Base-by-base conservation (phyloP, 768 basidiomycete genomes). In the Tulasnella sp. region DNA sequence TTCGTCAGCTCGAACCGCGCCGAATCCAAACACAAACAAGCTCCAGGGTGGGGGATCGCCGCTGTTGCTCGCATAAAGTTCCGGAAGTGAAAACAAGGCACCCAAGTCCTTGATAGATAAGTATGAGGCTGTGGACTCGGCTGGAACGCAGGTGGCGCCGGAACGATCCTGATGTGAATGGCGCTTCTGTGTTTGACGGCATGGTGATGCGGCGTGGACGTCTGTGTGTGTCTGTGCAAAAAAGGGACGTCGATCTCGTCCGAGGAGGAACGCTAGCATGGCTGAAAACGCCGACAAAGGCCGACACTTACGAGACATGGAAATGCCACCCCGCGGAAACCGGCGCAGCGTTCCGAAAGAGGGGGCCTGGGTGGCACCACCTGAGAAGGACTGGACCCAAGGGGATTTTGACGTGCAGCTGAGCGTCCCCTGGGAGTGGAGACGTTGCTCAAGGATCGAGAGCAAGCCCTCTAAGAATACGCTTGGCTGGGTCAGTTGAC, bases 101-200 rank as follows among this genome's bases (percentile, higher is more conserved):
- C 61, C 6, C 61, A 29, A 67, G 29, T 67, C 61, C 61, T 67
- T 67, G 61, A 67, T 67, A 29, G 61, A 67, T 67, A 67, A 13
- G n/a, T 57, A 57, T 26, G 55, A 44, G 51, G 61, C 61, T 67
- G 61, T 67, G 61, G 26, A 9, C 51, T 51, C 23, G 35, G 2
- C 51, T 51, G 4, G 26, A 32, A 35, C 13, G 61, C 35, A 35
- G 15, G 61, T 67, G 61, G 61, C 61, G 61, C 57, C 32, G 61
- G 61, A 67, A 51, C 51, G 51, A 5, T 51, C 51, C 51, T 51
- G n/a, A 67, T 67, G 61, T 67, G 61, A 67, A 44, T n/a, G 61
- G 26, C 9, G n/a, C 61, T 67, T 67, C 29, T 67, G 7, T 67
- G 15, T 11, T 35, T 67, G 61, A 67, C 61, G 61, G 61, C 61